Evolutionary conservation across 2,329 filamentous ascomycete species (phyloP), one percentile per base, ranked within the genome.

Genomic region (Amauroascus verrucosus): DNA sequence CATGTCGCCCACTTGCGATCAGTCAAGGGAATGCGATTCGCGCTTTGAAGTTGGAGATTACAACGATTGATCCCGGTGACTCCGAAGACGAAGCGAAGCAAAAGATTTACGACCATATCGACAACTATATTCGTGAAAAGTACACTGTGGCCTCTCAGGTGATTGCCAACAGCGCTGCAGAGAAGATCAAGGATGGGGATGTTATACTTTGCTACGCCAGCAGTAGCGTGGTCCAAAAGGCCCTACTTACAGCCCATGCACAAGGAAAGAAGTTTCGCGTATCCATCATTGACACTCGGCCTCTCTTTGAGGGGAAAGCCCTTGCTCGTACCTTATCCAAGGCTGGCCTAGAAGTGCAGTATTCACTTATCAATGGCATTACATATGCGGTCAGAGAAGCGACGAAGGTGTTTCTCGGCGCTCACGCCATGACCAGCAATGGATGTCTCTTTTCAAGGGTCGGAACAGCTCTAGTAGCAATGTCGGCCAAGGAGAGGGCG

Each of bases 11-110:
- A 32, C 86, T 98, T 72, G 94, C 88, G 60, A 93, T 95, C 70
- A 88, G 88, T 57, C 95, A 97, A 84, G 93, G 93, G 56, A 98
- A 97, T 68, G 89, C 89, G 33, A 95, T 98, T 65, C 82, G 93
- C 52, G 91, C 89, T 77, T 78, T 98, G 48, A 98, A 98, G 75
- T 81, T 95, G 46, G 82, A 88, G 63, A 91, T 98, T 65, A 86
- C 88, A 63, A 88, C 88, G 61, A 84, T 96, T 55, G 89, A 96
- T 63, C 88, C 91, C 38, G 86, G 90, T 61, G 80, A 85, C 1
- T 82, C 87, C 28, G 91, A 98, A 66, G 73, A 81, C 18, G 82
- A 87, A 46, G 90, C 90, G 24, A 96, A 95, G 72, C 78, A 83
- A 54, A 75, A 82, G 24, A 79, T 98, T 11, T 82, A 84, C 65